Conservation (phyloP, 208 protist species). For the Acanthamoeba triangularis region DNA sequence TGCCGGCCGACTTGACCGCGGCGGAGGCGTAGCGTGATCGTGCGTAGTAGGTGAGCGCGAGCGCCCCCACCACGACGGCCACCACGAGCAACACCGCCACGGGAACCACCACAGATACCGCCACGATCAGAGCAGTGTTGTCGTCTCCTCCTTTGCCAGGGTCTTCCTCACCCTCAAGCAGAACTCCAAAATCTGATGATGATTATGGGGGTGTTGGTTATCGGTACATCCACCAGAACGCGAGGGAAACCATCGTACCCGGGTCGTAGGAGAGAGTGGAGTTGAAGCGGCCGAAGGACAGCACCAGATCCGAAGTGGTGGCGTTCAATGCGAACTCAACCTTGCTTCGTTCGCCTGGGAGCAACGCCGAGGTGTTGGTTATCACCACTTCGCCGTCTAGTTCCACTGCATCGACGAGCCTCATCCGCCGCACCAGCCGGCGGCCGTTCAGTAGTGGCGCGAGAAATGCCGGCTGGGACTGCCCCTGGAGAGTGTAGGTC, state of each 20-base stretch:
- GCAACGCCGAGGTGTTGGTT: not conserved
- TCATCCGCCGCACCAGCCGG: not conserved
- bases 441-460: not conserved
- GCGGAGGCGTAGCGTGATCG: not conserved
- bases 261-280: not conserved
- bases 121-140: not conserved
- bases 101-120: not conserved
- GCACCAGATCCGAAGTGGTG: not conserved
- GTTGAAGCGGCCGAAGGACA: slow-evolving; percentile 2
- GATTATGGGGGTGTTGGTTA: not conserved
- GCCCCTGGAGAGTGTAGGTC: not conserved
- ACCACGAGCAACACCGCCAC: not conserved
- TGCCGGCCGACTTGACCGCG: not conserved
- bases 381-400: not conserved
- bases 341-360: not conserved
- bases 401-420: not conserved
- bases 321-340: not conserved
- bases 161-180: not conserved
- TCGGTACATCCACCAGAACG: not conserved
- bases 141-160: not conserved
- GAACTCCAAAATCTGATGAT: not conserved
- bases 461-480: not conserved
- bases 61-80: not conserved
- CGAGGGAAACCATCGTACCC: not conserved
- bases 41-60: not conserved